Evolutionary conservation across 768 basidiomycete species (phyloP), one percentile per base, ranked within the genome.

Genomic region (Leccinum barrowsii): DNA sequence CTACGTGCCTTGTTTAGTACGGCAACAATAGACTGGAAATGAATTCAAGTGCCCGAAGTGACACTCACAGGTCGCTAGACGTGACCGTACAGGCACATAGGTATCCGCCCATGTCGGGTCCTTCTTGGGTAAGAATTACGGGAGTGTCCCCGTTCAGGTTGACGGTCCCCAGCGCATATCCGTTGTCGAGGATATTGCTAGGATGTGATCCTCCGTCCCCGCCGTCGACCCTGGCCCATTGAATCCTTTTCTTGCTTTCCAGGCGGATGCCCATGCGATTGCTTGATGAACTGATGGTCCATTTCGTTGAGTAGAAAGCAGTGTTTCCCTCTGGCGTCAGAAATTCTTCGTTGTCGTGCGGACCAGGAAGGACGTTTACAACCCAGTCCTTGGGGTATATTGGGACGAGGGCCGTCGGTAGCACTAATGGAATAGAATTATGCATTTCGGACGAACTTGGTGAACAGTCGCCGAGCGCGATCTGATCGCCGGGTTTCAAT

Each of bases 141-240:
- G 87, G 86, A 0, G 85, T 86, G 65, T 89, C 86, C 2, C 86
- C 86, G 62, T 88, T 89, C 54, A 86, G 57, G 62, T 87, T 86
- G 58, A 87, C 63, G 1, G 79, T 74, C 5, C 84, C 85, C 22
- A 73, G 65, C 0, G 79, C 79, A 61, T 86, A 86, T 4, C 79
- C 82, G 49, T 84, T 85, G 58, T 86, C 83, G 19, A 86, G 76
- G 35, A 87, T 84, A 60, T 89, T 89, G 42, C 81, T 82, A 0
- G 86, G 85, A 63, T 89, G 87, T 15, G 82, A 81, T 0, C 86
- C 87, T 2, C 86, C 87, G 59, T 87, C 81, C 0, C 86, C 86
- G 12, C 87, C 86, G 46, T 74, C 81, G 5, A 58, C 57, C 35
- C 85, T 74, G 0, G 84, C 79, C 83, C 85, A 89, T 6, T 69